These are phyloP conservation scores for Poa pratensis DNA, from an alignment of 176 grass and related monocot genomes.

Conservation along the genomic window DNA sequence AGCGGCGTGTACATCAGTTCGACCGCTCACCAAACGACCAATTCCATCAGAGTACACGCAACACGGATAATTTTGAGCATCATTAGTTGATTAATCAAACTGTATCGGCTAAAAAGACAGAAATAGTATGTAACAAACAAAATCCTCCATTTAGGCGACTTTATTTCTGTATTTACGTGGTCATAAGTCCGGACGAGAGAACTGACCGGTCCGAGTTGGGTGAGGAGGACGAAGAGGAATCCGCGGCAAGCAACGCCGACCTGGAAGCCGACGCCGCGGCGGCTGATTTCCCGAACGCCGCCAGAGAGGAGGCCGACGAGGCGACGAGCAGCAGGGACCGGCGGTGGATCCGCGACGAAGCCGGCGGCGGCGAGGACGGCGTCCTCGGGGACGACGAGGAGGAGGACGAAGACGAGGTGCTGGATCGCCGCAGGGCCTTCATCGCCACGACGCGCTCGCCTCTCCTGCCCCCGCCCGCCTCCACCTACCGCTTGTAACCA, in stretches of 20 bases:
- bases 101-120: background rate
- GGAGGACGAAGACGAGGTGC: conserved; percentile 54
- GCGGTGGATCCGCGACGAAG: conserved; percentile 76
- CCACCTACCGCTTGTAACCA: background rate
- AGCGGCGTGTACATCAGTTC: background rate
- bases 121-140: conserved; percentile 6
- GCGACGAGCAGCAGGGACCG: conserved; percentile 67
- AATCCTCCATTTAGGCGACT: conserved; percentile 40
- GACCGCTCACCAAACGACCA: conserved; percentile 18
- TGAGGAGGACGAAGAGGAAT: conserved; percentile 53
- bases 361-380: conserved; percentile 47
- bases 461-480: background rate
- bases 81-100: background rate
- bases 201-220: conserved; percentile 59
- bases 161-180: background rate
- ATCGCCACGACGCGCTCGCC: conserved; percentile 30
- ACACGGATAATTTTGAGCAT: conserved; percentile 9
- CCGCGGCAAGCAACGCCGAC: conserved; percentile 36
- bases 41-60: background rate
- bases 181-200: conserved; percentile 17
- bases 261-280: conserved; percentile 21
- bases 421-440: conserved; percentile 83
- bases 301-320: conserved; percentile 47
- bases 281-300: conserved; percentile 33
- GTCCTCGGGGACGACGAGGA: conserved; percentile 54